Evolutionary conservation across 257 asterid species (phyloP).

Genomic region (Solanum ahanhuiri): DNA sequence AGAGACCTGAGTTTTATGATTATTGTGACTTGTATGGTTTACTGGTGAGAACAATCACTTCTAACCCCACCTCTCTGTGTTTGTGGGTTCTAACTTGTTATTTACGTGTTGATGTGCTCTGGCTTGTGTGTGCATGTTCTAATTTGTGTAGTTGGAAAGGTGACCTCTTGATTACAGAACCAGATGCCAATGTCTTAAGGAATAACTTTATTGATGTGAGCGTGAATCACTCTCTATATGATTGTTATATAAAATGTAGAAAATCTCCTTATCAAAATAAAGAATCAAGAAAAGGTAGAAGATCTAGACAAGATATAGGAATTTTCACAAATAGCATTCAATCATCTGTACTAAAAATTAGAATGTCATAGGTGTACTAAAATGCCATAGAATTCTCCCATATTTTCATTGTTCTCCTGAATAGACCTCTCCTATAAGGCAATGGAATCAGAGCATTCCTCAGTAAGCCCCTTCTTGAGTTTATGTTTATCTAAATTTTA

Average conservation of each 20-base stretch:
- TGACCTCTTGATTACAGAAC: background rate
- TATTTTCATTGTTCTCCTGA: background rate
- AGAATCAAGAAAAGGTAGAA: background rate
- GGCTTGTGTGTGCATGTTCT: background rate
- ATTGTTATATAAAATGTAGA: background rate
- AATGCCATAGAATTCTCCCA: background rate
- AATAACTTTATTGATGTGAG: background rate
- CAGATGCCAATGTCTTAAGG: background rate
- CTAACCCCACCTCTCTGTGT: background rate
- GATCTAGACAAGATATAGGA: background rate
- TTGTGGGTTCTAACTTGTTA: background rate
- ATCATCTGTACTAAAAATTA: background rate
- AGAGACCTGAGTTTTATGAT: conserved; percentile 93
- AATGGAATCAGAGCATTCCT: background rate
- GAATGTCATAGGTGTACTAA: background rate
- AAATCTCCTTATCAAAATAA: background rate
- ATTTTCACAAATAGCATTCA: background rate
- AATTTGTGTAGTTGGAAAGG: background rate
- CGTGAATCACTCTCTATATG: background rate
- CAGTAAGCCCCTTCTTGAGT: background rate
- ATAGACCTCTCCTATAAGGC: background rate
- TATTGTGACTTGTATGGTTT: conserved; percentile 89
- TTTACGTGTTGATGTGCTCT: background rate
- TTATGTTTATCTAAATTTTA: background rate
- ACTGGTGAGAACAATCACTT: conserved; percentile 35